Conservation (phyloP, 139 green algal genomes). For the Auxenochlorella pyrenoidosa region DNA sequence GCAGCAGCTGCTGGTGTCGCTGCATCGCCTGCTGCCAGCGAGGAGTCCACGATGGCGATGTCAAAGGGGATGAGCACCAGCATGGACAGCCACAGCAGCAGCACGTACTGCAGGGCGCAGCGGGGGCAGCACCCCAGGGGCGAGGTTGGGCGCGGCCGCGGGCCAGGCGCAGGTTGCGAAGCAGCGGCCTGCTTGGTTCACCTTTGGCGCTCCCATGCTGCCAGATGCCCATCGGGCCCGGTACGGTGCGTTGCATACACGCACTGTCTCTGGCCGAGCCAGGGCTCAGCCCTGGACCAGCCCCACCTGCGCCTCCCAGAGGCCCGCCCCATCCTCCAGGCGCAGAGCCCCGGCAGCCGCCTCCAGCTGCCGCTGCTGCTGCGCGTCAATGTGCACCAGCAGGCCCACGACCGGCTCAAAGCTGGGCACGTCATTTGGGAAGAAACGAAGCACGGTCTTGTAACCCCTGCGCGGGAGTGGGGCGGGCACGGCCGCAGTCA, state of each 20-base stretch:
- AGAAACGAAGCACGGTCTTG: conserved; percentile 93
- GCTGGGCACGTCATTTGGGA: conserved; percentile 84
- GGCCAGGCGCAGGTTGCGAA: background rate
- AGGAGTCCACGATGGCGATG: conserved; percentile 85
- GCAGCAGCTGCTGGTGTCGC: background rate
- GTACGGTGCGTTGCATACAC: no score
- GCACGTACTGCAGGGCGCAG: conserved; percentile 60
- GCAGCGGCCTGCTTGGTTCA: background rate
- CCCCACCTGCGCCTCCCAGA: conserved; percentile 17
- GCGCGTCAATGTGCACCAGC: conserved; percentile 37
- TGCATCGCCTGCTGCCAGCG: conserved; percentile 1
- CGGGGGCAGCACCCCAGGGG: background rate
- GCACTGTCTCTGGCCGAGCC: no score
- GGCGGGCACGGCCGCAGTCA: background rate
- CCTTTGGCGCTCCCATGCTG: no score
- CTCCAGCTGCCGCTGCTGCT: background rate
- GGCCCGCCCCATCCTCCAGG: background rate
- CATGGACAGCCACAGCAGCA: conserved; percentile 96
- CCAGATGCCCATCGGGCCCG: background rate
- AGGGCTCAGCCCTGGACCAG: no score
- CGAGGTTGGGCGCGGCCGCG: background rate
- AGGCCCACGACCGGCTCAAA: conserved; percentile 86
- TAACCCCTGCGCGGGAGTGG: conserved; percentile 60
- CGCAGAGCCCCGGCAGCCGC: background rate
- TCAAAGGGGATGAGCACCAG: conserved; percentile 96